A percentile compares a stretch with the other conserved stretches of the same genome.
Evolutionary conservation across 2,329 filamentous ascomycete genomes (phyloP).

Genomic region (Ascocoryne sarcoides): DNA sequence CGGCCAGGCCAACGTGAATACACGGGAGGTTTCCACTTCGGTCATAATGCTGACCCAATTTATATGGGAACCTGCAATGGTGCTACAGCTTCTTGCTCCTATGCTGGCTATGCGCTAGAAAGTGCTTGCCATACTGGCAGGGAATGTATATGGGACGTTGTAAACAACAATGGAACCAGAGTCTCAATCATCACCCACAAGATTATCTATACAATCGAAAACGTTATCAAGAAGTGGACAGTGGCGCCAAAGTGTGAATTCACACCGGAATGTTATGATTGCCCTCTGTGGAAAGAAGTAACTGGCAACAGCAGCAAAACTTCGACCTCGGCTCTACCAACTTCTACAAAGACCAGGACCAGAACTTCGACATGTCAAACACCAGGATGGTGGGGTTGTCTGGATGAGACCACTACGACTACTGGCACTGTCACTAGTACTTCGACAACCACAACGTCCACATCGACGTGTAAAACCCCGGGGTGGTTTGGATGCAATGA

Average conservation of each 20-base stretch:
- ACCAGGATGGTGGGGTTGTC: slow-evolving; percentile 64
- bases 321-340: slow-evolving; percentile 54
- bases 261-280: slow-evolving; percentile 79
- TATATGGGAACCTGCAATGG: slow-evolving; percentile 92
- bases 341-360: slow-evolving; percentile 54
- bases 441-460: slow-evolving; percentile 29
- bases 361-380: slow-evolving; percentile 83
- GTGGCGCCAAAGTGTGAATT: slow-evolving; percentile 65
- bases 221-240: slow-evolving; percentile 80
- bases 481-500: slow-evolving; percentile 44
- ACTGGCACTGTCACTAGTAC: slow-evolving; percentile 13
- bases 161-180: slow-evolving; percentile 84
- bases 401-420: slow-evolving; percentile 35
- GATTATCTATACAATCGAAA: slow-evolving; percentile 78
- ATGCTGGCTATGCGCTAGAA: slow-evolving; percentile 85
- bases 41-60: slow-evolving; percentile 90
- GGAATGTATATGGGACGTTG: slow-evolving; percentile 87
- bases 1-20: slow-evolving; percentile 61
- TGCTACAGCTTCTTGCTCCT: slow-evolving; percentile 83
- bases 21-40: slow-evolving; percentile 82
- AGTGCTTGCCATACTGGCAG: slow-evolving; percentile 83
- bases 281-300: slow-evolving; percentile 79
- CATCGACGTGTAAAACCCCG: slow-evolving; percentile 34
- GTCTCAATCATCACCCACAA: slow-evolving; percentile 87
- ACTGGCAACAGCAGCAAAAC: slow-evolving; percentile 68